phyloP scores from a whole-genome alignment of 345 rosid species.

The Salix viminalis region DNA sequence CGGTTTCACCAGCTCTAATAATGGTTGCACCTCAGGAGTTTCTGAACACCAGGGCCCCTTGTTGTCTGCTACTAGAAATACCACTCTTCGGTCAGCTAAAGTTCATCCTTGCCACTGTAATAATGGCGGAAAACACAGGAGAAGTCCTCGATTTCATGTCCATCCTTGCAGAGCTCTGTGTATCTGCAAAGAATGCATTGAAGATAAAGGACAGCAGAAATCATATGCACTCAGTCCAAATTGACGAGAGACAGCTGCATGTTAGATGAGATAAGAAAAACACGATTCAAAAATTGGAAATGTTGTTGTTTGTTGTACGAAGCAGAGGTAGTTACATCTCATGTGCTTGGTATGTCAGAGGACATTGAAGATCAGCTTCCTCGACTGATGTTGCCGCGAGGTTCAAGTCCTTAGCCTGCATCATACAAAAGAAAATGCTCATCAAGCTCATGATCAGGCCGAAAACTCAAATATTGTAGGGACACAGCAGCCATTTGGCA shows the following conservation, averaged over 20 bases:
- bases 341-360: constrained; percentile 52
- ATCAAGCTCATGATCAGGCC: neutral
- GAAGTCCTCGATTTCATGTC: constrained; percentile 72
- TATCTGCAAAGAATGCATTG: constrained; percentile 44
- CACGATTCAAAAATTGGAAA: too few species aligned
- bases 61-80: too few species aligned
- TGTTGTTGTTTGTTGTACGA: neutral
- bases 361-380: constrained; percentile 46
- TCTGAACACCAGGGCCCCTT: too few species aligned
- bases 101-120: constrained; percentile 56
- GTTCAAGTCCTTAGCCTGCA: constrained; percentile 83
- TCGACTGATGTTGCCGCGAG: constrained; percentile 67
- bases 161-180: constrained; percentile 51
- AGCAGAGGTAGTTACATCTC: constrained; percentile 55
- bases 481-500: neutral
- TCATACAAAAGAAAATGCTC: neutral
- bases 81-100: constrained; percentile 1
- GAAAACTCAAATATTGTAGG: neutral
- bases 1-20: too few species aligned
- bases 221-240: neutral
- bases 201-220: neutral
- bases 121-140: constrained; percentile 75
- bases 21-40: too few species aligned
- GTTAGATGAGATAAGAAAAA: neutral
- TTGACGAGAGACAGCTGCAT: neutral